Conservation (phyloP, 2,329 filamentous ascomycete genomes). For the Pseudogymnoascus sp. region DNA sequence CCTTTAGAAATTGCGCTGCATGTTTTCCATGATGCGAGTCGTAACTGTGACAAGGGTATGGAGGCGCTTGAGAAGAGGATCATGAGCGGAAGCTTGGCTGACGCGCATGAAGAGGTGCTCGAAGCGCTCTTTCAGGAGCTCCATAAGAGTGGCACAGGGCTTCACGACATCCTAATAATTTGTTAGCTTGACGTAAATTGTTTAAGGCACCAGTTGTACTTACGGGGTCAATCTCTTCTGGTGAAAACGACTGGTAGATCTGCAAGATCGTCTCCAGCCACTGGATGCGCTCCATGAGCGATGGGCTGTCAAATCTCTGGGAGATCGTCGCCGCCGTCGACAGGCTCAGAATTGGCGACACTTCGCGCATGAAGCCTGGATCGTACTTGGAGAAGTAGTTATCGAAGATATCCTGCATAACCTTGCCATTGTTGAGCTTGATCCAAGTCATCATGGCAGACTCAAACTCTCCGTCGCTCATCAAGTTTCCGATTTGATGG, state of each 20-base stretch:
- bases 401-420: conserved; percentile 52
- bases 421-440: conserved; percentile 1
- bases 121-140: conserved; percentile 42
- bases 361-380: conserved; percentile 44
- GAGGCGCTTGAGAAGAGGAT: conserved; percentile 41
- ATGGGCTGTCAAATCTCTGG: conserved; percentile 44
- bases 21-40: conserved; percentile 25
- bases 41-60: conserved; percentile 33
- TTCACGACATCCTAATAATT: conserved; percentile 33
- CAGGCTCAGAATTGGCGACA: conserved; percentile 54
- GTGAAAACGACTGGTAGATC: conserved; percentile 33
- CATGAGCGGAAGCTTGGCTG: conserved; percentile 38
- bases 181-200: conserved; percentile 22
- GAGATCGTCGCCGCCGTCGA: conserved; percentile 58
- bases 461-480: conserved; percentile 54
- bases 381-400: conserved; percentile 44
- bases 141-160: conserved; percentile 43
- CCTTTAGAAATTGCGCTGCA: background rate
- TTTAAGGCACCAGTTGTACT: conserved; percentile 17
- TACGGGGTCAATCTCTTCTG: conserved; percentile 23
- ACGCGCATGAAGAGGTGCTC: conserved; percentile 46
- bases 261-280: conserved; percentile 55
- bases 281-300: conserved; percentile 46
- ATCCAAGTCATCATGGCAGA: conserved; percentile 60
- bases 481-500: conserved; percentile 22